Conservation (phyloP, 768 basidiomycete species). For the Phylloporus rhodoxanthus region DNA sequence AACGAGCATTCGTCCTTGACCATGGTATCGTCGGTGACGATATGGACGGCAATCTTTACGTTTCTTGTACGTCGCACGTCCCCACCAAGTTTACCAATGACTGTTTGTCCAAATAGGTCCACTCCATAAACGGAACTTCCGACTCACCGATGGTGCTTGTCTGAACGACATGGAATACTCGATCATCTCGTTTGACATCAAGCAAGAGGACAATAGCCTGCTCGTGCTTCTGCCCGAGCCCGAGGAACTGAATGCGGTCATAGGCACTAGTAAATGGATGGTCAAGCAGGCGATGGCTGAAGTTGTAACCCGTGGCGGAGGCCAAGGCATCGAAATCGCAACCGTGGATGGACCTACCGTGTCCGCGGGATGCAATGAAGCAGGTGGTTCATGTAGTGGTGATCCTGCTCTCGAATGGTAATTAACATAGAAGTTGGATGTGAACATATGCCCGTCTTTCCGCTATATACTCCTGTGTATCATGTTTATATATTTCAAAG, state of each 20-base stretch:
- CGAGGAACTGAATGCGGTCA: slow-evolving; percentile 50
- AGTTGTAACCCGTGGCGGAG: slow-evolving; percentile 25
- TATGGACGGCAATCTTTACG: slow-evolving; percentile 44
- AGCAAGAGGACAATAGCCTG: slow-evolving; percentile 40
- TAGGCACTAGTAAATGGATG: slow-evolving; percentile 64
- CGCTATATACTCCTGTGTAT: too few relatives aligned
- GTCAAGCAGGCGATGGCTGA: slow-evolving; percentile 47
- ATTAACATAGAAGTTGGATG: background rate
- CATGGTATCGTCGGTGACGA: slow-evolving; percentile 68
- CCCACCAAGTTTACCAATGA: background rate
- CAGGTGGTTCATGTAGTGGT: background rate
- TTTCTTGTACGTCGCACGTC: slow-evolving; percentile 37
- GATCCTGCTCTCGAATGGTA: background rate
- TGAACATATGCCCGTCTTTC: background rate
- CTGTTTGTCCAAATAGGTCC: slow-evolving; percentile 36
- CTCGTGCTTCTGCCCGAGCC: slow-evolving; percentile 47
- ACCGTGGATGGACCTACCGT: slow-evolving; percentile 4
- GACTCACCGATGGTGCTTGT: slow-evolving; percentile 50
- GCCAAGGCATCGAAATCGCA: slow-evolving; percentile 34
- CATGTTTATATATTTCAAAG: too few relatives aligned
- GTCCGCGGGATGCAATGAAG: background rate
- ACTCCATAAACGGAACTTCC: slow-evolving; percentile 64
- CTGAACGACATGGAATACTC: slow-evolving; percentile 54
- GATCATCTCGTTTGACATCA: slow-evolving; percentile 57
- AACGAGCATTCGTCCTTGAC: slow-evolving; percentile 63